These are phyloP conservation scores for Astrephomene gubernaculifera DNA, from an alignment of 139 green algal genomes.

Conservation along the genomic window DNA sequence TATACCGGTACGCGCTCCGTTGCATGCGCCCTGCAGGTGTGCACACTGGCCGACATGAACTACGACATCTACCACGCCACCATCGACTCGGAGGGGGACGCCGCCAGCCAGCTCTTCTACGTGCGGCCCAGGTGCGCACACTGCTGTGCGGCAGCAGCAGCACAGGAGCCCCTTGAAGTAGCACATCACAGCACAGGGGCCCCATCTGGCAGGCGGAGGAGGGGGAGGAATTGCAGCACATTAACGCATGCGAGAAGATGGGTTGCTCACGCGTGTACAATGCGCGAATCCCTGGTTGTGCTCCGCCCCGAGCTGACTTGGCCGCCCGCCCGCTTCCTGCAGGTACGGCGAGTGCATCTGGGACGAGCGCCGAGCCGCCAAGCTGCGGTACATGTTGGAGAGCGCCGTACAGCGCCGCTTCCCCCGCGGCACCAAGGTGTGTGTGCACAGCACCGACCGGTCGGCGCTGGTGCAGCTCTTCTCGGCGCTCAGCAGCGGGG, in stretches of 20 bases:
- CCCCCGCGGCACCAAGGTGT: conserved; percentile 77
- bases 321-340: neutral
- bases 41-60: conserved; percentile 93
- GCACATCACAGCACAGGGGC: too few relatives aligned
- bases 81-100: conserved; percentile 77
- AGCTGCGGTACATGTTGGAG: conserved; percentile 83
- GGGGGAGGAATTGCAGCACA: too few relatives aligned
- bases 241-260: neutral
- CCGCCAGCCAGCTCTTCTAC: conserved; percentile 82
- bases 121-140: conserved; percentile 50
- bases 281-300: neutral
- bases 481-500: conserved; percentile 34
- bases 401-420: conserved; percentile 84
- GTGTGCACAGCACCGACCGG: conserved; percentile 24
- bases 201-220: neutral
- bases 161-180: too few relatives aligned
- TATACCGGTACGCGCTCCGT: too few relatives aligned
- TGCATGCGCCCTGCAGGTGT: conserved; percentile 74
- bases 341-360: conserved; percentile 68
- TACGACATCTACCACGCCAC: conserved; percentile 96
- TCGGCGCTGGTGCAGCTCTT: conserved; percentile 36
- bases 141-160: neutral
- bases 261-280: neutral
- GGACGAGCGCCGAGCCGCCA: conserved; percentile 65
- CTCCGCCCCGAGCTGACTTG: neutral